These are phyloP conservation scores for Lycium ferocissimum DNA, from an alignment of 257 asterid genomes.

Conservation along the genomic window DNA sequence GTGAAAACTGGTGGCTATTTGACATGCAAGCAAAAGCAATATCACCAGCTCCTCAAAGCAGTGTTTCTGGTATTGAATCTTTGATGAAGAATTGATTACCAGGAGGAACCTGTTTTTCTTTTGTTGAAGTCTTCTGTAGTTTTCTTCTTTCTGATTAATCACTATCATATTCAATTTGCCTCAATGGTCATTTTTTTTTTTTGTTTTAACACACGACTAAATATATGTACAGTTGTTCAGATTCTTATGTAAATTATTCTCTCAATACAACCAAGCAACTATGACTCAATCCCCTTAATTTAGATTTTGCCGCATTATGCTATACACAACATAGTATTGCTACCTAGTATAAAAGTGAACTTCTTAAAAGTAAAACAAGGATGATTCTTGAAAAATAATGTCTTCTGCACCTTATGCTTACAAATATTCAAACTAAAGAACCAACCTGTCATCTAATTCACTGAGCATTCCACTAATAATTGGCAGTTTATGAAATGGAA, in stretches of 20 bases:
- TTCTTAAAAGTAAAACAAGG: not conserved
- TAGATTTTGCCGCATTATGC: not conserved
- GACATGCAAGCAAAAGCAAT: slow-evolving; percentile 37
- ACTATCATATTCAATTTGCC: not conserved
- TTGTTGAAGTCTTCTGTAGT: not conserved
- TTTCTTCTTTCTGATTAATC: not conserved
- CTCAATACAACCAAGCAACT: not conserved
- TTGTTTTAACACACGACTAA: not conserved
- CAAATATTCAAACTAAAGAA: too few relatives aligned
- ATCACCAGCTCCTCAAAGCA: slow-evolving; percentile 20
- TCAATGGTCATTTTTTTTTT: not conserved
- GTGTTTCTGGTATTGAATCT: not conserved
- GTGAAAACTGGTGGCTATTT: slow-evolving; percentile 42
- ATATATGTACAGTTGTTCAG: not conserved
- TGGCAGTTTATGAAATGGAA: too few relatives aligned
- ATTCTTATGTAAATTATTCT: not conserved
- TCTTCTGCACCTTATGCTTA: not conserved
- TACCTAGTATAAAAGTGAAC: not conserved
- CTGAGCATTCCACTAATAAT: too few relatives aligned
- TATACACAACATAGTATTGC: not conserved
- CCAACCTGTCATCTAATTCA: too few relatives aligned
- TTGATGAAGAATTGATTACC: slow-evolving; percentile 5
- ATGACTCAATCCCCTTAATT: not conserved
- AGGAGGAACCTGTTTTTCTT: not conserved
- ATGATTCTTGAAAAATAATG: not conserved